Conservation (phyloP, 192 early-diverging fungal species). For the Phlyctochytrium planicorne region DNA sequence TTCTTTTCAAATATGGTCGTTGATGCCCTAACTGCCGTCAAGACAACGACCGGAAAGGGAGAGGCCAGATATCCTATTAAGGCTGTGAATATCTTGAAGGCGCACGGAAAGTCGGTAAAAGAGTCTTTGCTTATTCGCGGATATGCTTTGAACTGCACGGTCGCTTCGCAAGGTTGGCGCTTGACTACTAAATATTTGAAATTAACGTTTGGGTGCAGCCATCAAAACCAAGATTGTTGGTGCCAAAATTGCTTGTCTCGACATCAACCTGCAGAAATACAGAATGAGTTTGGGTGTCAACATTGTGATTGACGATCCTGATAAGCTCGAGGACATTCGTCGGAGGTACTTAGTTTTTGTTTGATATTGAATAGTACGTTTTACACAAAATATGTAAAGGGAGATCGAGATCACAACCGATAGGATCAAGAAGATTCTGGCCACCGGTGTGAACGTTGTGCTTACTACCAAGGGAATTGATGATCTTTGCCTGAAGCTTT, state of each 20-base stretch:
- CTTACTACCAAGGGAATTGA: slow-evolving; percentile 99
- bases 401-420: slow-evolving; percentile 97
- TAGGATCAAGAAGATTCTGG: slow-evolving; percentile 92
- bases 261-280: slow-evolving; percentile 98
- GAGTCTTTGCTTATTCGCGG: slow-evolving; percentile 89
- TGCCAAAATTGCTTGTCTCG: slow-evolving; percentile 96
- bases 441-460: slow-evolving; percentile 93
- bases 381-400: slow-evolving; percentile 44
- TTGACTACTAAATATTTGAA: slow-evolving; percentile 13
- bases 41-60: slow-evolving; percentile 77
- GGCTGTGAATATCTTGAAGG: slow-evolving; percentile 96
- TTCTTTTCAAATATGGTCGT: slow-evolving; percentile 97
- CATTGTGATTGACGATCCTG: slow-evolving; percentile 97
- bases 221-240: slow-evolving; percentile 84
- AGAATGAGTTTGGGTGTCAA: slow-evolving; percentile 98
- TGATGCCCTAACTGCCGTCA: slow-evolving; percentile 90
- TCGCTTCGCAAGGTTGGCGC: slow-evolving; percentile 91
- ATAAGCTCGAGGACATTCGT: slow-evolving; percentile 96
- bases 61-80: slow-evolving; percentile 94
- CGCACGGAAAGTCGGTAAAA: slow-evolving; percentile 87
- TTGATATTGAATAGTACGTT: neutral
- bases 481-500: slow-evolving; percentile 96
- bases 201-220: slow-evolving; percentile 35
- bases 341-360: slow-evolving; percentile 53
- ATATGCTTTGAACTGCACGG: slow-evolving; percentile 97